Base-by-base conservation (phyloP, 768 basidiomycete species). In the Termitomyces sp. region DNA sequence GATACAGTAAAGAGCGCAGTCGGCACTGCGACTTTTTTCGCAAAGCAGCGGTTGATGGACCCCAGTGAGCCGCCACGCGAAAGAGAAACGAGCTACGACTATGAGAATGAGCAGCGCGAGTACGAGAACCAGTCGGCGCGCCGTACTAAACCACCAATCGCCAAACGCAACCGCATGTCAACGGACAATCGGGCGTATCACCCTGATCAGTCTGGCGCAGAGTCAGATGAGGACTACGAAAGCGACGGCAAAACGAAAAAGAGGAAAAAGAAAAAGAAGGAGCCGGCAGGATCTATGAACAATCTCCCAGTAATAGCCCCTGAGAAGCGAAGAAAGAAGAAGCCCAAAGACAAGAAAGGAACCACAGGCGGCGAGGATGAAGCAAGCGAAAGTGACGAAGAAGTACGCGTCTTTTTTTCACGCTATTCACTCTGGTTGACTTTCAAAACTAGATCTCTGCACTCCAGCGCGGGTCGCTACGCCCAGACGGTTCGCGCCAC, bases 141-240 rank as follows among this genome's bases (percentile, higher is more conserved):
- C 50, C 65, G 64, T 43, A 55, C 65, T 12, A 65, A 62, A 50
- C 55, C 62, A 24, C 60, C 68, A 10, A 60, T 6, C 64, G 8
- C 72, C 60, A 81, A 76, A 66, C 81, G 84, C 26, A 79, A 78
- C 63, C 82, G 86, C 32, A 89, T 91, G 60, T 88, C 87, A 0
- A 65, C 74, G 24, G 92, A 93, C 68, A 91, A 92, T 72, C 90
- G 88, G 68, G 91, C 91, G 0, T 94, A 92, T 64, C 80, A 80
- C 53, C 91, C 91, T 20, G 71, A 83, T 1, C 68, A 69, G 55
- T 87, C 85, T 8, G 88, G 88, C 61, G 63, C 82, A 34, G 89
- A 90, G 41, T 77, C 74, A 41, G 79, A 85, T 7, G 86, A 84
- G 34, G 84, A 86, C 50, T 72, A 73, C 50, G 76, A 75, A 1